Percentiles rank a stretch among this genome's conserved stretches.
Conservation (phyloP, 31 red algal species). For the Porphyra umbilicalis region DNA sequence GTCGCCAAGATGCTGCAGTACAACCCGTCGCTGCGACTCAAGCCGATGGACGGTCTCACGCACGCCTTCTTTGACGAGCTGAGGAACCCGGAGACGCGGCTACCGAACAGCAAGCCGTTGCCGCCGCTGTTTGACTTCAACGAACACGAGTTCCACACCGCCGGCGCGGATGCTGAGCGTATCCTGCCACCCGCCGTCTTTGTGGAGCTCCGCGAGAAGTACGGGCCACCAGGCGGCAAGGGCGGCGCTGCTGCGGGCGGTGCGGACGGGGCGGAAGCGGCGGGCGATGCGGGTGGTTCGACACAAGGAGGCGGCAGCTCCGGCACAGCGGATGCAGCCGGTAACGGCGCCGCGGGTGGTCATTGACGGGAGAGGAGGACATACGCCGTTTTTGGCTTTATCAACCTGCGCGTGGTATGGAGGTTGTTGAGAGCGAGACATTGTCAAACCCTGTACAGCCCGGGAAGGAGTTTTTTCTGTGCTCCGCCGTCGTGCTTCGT, state of each 20-base stretch:
- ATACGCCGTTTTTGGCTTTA: conserved; percentile 1
- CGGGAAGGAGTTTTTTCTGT: neutral
- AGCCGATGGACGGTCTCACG: conserved; percentile 78
- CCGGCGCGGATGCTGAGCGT: conserved; percentile 23
- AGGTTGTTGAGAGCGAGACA: neutral
- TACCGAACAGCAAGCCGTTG: conserved; percentile 77
- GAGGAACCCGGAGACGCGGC: conserved; percentile 33
- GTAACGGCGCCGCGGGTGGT: neutral
- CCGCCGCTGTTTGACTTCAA: conserved; percentile 97
- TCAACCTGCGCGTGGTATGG: neutral
- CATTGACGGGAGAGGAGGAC: neutral
- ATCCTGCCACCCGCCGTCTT: conserved; percentile 51
- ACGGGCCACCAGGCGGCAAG: conserved; percentile 56
- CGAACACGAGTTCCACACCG: conserved; percentile 72
- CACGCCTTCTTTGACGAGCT: conserved; percentile 96
- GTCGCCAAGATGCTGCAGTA: conserved; percentile 89
- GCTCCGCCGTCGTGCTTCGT: too few relatives aligned
- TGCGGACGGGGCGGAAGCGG: neutral
- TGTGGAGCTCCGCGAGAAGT: conserved; percentile 44
- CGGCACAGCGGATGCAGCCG: neutral
- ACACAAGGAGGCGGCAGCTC: neutral
- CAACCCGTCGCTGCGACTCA: conserved; percentile 70
- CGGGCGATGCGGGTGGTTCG: neutral
- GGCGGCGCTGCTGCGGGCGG: conserved; percentile 2
- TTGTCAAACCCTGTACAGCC: conserved; percentile 2